Evolutionary conservation across 192 early-diverging fungal genomes (phyloP).

Genomic region (Kickxella alabastrina): DNA sequence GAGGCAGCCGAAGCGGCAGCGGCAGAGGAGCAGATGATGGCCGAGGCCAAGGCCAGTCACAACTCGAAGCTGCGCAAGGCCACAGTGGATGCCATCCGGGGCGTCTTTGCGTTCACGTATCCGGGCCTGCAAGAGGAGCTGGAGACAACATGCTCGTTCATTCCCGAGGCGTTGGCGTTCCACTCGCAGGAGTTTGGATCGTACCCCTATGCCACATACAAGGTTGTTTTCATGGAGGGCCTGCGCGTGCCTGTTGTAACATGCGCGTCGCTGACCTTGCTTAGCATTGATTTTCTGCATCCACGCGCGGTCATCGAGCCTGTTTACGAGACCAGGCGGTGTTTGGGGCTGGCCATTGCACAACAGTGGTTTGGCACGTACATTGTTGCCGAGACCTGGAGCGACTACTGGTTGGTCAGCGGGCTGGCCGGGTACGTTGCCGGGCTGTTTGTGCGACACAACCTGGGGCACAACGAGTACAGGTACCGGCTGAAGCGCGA

Average conservation of each 20-base stretch:
- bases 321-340: constrained; percentile 73
- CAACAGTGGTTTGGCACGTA: constrained; percentile 96
- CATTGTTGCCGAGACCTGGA: constrained; percentile 65
- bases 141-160: constrained; percentile 58
- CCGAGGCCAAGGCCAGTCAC: constrained; percentile 21
- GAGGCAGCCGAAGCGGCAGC: background rate
- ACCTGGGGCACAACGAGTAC: constrained; percentile 87
- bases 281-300: constrained; percentile 66
- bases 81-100: constrained; percentile 50
- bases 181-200: constrained; percentile 84
- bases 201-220: constrained; percentile 81
- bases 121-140: constrained; percentile 63
- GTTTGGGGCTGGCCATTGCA: constrained; percentile 67
- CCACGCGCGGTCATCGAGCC: constrained; percentile 79
- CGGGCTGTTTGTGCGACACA: constrained; percentile 69
- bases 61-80: constrained; percentile 16
- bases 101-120: constrained; percentile 68
- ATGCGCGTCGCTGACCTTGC: constrained; percentile 79
- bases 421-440: constrained; percentile 78
- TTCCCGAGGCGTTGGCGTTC: constrained; percentile 66
- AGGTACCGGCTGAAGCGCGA: constrained; percentile 77
- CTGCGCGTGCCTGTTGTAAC: constrained; percentile 60
- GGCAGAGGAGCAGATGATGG: too few species aligned
- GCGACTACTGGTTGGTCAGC: constrained; percentile 84
- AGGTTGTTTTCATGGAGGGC: constrained; percentile 86